Evolutionary conservation across 2,329 filamentous ascomycete genomes (phyloP).

Genomic region (Aureobasidium sp.): DNA sequence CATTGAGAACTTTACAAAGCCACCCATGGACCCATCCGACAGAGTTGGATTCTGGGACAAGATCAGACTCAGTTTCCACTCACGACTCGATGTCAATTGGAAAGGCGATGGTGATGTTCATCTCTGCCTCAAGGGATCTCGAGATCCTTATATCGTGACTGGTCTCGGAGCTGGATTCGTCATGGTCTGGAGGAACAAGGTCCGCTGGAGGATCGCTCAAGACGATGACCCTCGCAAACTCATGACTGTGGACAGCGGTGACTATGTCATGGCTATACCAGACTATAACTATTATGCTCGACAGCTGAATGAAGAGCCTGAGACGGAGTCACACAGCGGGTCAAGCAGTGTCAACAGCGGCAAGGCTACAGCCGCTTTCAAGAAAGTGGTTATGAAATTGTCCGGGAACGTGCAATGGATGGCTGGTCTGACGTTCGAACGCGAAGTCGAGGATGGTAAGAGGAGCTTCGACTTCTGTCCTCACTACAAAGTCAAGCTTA

Average conservation of each 20-base stretch:
- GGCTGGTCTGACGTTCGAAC: constrained; percentile 85
- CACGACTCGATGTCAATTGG: constrained; percentile 81
- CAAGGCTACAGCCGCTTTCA: constrained; percentile 76
- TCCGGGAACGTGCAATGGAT: constrained; percentile 94
- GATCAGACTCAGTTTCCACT: constrained; percentile 89
- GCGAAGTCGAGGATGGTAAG: constrained; percentile 61
- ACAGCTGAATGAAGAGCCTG: constrained; percentile 43
- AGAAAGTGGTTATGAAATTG: constrained; percentile 97
- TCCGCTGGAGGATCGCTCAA: constrained; percentile 75
- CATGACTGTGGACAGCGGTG: constrained; percentile 91
- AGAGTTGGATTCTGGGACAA: constrained; percentile 98
- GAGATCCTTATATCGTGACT: constrained; percentile 89
- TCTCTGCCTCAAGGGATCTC: constrained; percentile 75
- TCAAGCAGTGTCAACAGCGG: constrained; percentile 52
- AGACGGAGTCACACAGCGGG: constrained; percentile 47
- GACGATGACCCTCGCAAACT: constrained; percentile 85
- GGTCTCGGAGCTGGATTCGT: constrained; percentile 90
- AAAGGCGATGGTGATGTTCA: constrained; percentile 94
- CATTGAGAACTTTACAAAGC: constrained; percentile 94
- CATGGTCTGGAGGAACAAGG: constrained; percentile 97
- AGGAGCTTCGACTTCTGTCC: constrained; percentile 84
- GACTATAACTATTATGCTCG: constrained; percentile 86
- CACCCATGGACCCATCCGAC: constrained; percentile 87
- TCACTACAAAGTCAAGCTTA: constrained; percentile 85
- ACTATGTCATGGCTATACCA: constrained; percentile 88